Conservation (phyloP, 768 basidiomycete genomes). For the Leccinum obscurum region DNA sequence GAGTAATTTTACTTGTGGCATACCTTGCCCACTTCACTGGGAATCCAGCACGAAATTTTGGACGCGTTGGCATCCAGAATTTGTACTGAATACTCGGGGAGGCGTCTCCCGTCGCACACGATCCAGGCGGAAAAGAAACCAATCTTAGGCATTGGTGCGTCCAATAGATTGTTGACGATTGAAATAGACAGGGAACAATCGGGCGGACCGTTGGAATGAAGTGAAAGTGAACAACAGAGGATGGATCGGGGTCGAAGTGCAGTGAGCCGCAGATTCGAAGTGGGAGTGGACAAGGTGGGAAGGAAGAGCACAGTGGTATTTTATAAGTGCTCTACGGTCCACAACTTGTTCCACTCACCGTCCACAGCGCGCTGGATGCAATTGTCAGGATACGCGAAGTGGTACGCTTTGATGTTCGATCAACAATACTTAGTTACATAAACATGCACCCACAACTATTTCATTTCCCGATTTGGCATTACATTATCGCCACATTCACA, state of each 20-base stretch:
- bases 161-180: neutral
- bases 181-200: neutral
- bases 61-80: slow-evolving; percentile 41
- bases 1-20: neutral
- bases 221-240: neutral
- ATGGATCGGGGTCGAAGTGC: neutral
- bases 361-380: neutral
- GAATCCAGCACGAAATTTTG: slow-evolving; percentile 67
- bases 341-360: neutral
- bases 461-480: neutral
- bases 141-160: slow-evolving; percentile 41
- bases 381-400: neutral
- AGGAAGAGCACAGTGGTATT: neutral
- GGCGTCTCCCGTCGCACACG: slow-evolving; percentile 44
- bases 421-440: neutral
- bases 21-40: slow-evolving; percentile 60
- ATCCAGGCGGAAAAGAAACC: slow-evolving; percentile 74
- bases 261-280: neutral
- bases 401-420: slow-evolving; percentile 5
- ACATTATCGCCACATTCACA: neutral
- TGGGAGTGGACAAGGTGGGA: neutral
- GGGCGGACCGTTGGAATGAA: neutral
- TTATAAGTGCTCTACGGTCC: neutral
- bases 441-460: neutral
- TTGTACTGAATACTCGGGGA: slow-evolving; percentile 59